Conservation (phyloP, 1,284 basidiomycete genomes). For the Sporisorium scitamineum region DNA sequence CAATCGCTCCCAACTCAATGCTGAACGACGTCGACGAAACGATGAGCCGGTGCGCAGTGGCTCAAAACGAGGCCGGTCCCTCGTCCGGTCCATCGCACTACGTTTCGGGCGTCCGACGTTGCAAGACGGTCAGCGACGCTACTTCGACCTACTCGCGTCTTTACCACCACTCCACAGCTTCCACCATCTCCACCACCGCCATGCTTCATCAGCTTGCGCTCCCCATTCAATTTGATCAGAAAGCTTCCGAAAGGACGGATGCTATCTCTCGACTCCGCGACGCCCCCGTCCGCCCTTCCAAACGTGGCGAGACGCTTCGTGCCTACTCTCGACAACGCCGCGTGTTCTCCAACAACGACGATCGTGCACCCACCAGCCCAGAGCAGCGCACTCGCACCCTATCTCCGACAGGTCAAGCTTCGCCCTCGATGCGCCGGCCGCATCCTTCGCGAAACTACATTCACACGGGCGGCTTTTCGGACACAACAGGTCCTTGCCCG, state of each 20-base stretch:
- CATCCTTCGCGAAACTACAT: conserved; percentile 12
- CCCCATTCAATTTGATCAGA: conserved; percentile 13
- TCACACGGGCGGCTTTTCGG: not conserved
- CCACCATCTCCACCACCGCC: not conserved
- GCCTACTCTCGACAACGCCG: conserved; percentile 41
- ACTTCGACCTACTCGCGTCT: conserved; percentile 1
- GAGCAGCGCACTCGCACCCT: conserved; percentile 17
- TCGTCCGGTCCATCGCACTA: conserved; percentile 15
- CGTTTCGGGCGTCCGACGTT: conserved; percentile 19
- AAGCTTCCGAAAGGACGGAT: not conserved
- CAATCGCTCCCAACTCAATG: not conserved
- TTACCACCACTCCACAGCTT: conserved; percentile 2
- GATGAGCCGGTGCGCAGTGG: conserved; percentile 19
- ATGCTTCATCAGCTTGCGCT: conserved; percentile 15
- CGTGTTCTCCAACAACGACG: conserved; percentile 28
- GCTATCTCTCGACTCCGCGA: conserved; percentile 12
- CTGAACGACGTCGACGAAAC: conserved; percentile 4
- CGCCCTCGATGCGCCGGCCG: conserved; percentile 12
- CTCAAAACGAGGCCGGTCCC: conserved; percentile 22
- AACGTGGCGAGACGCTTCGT: conserved; percentile 33
- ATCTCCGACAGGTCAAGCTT: conserved; percentile 5
- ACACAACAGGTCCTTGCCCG: conserved; percentile 4
- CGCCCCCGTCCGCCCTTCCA: conserved; percentile 26
- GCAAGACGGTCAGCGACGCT: conserved; percentile 34
- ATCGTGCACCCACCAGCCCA: conserved; percentile 10